Percentiles rank a stretch among this genome's conserved stretches.
Evolutionary conservation across 2,329 filamentous ascomycete species (phyloP).

Genomic region (Aspergillus aculeatinus): DNA sequence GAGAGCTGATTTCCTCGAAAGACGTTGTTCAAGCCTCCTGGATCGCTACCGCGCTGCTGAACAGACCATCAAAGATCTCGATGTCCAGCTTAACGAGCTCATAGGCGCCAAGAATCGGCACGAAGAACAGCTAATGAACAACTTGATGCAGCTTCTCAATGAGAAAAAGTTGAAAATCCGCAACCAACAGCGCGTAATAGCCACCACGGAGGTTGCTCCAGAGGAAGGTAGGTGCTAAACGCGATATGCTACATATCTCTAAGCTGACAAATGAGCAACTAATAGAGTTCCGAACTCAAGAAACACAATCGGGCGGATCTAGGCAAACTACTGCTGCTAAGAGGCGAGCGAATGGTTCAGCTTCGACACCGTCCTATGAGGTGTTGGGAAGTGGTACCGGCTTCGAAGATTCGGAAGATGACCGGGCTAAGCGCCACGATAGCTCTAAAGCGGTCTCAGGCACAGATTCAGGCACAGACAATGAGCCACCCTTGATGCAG

Average conservation of each 20-base stretch:
- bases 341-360: conserved; percentile 30
- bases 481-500: conserved; percentile 29
- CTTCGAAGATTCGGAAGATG: conserved; percentile 41
- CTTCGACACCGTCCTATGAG: conserved; percentile 18
- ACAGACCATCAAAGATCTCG: conserved; percentile 52
- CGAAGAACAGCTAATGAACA: conserved; percentile 57
- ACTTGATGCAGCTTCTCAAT: conserved; percentile 59
- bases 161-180: conserved; percentile 65
- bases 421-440: conserved; percentile 18
- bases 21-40: conserved; percentile 43
- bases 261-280: background rate
- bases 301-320: conserved; percentile 14
- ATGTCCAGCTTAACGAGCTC: conserved; percentile 58
- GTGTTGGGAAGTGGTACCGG: conserved; percentile 34
- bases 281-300: conserved; percentile 30
- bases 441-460: conserved; percentile 19
- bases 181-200: conserved; percentile 59
- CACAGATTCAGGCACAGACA: conserved; percentile 30
- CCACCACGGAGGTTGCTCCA: conserved; percentile 48
- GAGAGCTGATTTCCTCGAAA: conserved; percentile 43
- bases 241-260: background rate
- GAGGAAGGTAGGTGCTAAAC: conserved; percentile 31
- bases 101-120: conserved; percentile 56
- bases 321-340: conserved; percentile 17
- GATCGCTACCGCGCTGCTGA: conserved; percentile 47